Percentiles rank a stretch among this genome's conserved stretches.
These are phyloP conservation scores for Diaporthe capsici DNA, from an alignment of 2,329 filamentous ascomycete genomes.

Conservation along the genomic window DNA sequence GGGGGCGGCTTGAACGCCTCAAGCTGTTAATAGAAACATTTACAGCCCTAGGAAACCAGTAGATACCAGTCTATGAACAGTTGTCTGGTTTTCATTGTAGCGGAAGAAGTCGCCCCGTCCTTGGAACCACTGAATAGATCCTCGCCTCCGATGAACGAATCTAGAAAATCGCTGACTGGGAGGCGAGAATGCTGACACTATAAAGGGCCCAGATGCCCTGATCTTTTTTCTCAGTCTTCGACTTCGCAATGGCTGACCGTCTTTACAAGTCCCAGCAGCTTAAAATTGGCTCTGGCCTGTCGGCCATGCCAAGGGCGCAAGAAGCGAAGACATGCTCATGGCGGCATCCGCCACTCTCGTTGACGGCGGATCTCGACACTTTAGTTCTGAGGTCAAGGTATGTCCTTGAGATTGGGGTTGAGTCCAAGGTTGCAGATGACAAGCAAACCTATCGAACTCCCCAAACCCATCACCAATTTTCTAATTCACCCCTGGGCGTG, in stretches of 20 bases:
- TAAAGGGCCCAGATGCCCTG: background rate
- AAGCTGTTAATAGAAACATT: background rate
- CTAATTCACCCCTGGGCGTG: background rate
- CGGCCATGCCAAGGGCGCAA: background rate
- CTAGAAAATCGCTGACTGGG: background rate
- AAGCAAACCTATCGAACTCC: background rate
- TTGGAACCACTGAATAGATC: background rate
- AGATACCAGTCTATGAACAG: too few species aligned
- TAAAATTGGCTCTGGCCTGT: background rate
- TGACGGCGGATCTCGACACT: too few species aligned
- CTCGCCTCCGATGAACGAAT: background rate
- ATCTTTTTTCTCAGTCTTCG: background rate
- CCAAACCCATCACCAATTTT: background rate
- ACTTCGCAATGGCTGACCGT: background rate
- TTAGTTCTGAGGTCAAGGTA: background rate
- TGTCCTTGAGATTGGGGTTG: background rate
- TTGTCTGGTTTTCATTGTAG: background rate
- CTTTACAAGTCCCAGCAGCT: background rate
- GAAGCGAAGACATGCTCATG: background rate
- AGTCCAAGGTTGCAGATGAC: background rate
- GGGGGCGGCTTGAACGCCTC: background rate
- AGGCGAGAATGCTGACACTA: slow-evolving; percentile 21
- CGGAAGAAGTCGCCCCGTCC: background rate
- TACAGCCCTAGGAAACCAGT: background rate
- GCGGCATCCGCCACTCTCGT: background rate